Base-by-base conservation (phyloP, 164 flowering plant genomes). In the Warburgia ugandensis region DNA sequence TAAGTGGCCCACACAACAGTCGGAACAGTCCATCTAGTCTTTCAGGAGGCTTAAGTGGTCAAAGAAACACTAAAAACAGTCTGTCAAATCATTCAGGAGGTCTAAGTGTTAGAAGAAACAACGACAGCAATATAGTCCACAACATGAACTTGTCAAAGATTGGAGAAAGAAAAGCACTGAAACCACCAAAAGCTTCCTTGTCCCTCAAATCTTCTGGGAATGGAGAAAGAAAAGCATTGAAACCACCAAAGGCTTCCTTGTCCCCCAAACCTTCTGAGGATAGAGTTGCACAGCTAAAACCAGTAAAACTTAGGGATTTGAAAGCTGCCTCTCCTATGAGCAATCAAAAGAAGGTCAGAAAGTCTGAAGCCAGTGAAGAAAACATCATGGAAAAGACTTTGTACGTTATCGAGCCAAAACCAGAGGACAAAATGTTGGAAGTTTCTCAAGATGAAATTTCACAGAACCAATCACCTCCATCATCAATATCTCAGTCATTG, bases 331-430 rank as follows among this genome's bases (percentile, higher is more conserved):
- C 74, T 42, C 58, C 60, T 32, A 29, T 35, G 44, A 60, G 38
- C 53, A 72, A 50, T 59, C 68, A 65, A 47, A 63, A 32, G 6
- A 50, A 50, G 40, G 47, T 3, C 16, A 36, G 25, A 33, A 64
- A 60, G 32, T 48, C 36, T 26, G 47, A 62, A 54, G 11, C 53
- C 16, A 44, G 20, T 41, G 36, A 53, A 9, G 67, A 70, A 19
- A 59, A 61, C 28, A 55, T 70, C 26, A 40, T 25, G 11, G 73
- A 70, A 56, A 80, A 70, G 70, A 72, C 63, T 46, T 14, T 73
- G 44, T 48, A 70, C 19, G 39, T 70, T 14, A 59, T 75, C 46
- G 76, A 67, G 50, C 58, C 63, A n/a, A 47, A 60, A 30, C 16
- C 70, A 43, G 66, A 61, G 47, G 30, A 53, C 23, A 59, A 56